A percentile compares a stretch with the other conserved stretches of the same genome.
Evolutionary conservation across 2,329 filamentous ascomycete genomes (phyloP).

Genomic region (Ophioceras dolichostomum): DNA sequence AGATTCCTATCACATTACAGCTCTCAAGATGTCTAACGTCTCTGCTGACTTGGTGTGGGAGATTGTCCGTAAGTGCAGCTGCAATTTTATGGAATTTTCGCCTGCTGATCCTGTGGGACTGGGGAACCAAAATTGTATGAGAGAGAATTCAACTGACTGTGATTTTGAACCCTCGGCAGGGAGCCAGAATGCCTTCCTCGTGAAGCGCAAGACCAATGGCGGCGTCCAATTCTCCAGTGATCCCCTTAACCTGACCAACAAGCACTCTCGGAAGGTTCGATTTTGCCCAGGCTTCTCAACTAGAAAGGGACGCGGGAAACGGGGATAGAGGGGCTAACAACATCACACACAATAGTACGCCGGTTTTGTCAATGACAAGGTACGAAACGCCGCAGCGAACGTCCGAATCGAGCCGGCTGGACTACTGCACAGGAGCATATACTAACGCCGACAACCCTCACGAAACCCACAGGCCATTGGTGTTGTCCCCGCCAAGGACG

Average conservation of each 20-base stretch:
- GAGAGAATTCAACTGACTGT: too few relatives aligned
- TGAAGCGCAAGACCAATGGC: slow-evolving; percentile 73
- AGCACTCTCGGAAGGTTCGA: slow-evolving; percentile 76
- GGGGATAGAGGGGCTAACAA: too few relatives aligned
- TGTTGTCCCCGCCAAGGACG: slow-evolving; percentile 62
- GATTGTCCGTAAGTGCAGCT: slow-evolving; percentile 67
- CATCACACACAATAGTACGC: slow-evolving; percentile 49
- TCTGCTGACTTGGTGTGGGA: slow-evolving; percentile 92
- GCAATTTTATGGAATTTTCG: too few relatives aligned
- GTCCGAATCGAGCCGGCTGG: too few relatives aligned
- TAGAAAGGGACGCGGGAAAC: not conserved
- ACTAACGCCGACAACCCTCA: too few relatives aligned
- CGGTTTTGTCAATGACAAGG: slow-evolving; percentile 90
- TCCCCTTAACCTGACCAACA: slow-evolving; percentile 86
- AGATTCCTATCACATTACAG: too few relatives aligned
- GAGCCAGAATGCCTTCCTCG: slow-evolving; percentile 78
- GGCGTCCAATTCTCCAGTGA: slow-evolving; percentile 88
- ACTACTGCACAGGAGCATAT: not conserved
- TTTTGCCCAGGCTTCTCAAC: not conserved
- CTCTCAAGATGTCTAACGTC: slow-evolving; percentile 62
- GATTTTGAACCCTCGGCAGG: too few relatives aligned
- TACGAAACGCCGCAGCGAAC: slow-evolving; percentile 28
- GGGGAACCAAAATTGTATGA: too few relatives aligned
- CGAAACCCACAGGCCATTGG: slow-evolving; percentile 82
- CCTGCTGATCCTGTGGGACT: too few relatives aligned